Conservation (phyloP, 192 early-diverging fungal genomes). For the Entomortierella beljakovae region DNA sequence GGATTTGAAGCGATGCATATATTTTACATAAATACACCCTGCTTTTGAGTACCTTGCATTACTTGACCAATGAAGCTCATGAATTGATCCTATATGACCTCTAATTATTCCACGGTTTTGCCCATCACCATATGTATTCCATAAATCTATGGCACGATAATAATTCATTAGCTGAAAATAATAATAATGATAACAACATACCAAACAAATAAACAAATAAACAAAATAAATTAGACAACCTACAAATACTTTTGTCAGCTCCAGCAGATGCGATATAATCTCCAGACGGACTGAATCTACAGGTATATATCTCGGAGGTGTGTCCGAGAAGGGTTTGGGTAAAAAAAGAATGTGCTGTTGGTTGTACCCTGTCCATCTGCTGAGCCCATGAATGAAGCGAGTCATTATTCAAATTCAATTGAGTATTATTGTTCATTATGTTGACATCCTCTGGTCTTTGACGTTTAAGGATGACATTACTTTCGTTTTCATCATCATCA, state of each 20-base stretch:
- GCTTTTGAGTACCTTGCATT: not conserved
- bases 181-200: not conserved
- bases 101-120: not conserved
- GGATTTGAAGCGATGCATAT: too few species aligned
- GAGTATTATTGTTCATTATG: not conserved
- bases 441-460: not conserved
- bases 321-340: not conserved
- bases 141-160: not conserved
- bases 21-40: too few species aligned
- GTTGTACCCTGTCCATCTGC: not conserved
- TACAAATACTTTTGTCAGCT: not conserved
- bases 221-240: not conserved
- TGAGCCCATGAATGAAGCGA: not conserved
- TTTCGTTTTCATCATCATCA: too few species aligned
- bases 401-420: too few species aligned
- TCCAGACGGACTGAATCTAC: not conserved
- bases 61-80: not conserved
- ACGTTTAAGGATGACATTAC: not conserved
- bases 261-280: not conserved
- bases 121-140: not conserved
- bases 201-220: not conserved
- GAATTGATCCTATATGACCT: not conserved
- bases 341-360: not conserved
- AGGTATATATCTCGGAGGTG: not conserved
- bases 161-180: not conserved